Conservation (phyloP, 805 yeast species). For the Suhomyces xylopsoci region DNA sequence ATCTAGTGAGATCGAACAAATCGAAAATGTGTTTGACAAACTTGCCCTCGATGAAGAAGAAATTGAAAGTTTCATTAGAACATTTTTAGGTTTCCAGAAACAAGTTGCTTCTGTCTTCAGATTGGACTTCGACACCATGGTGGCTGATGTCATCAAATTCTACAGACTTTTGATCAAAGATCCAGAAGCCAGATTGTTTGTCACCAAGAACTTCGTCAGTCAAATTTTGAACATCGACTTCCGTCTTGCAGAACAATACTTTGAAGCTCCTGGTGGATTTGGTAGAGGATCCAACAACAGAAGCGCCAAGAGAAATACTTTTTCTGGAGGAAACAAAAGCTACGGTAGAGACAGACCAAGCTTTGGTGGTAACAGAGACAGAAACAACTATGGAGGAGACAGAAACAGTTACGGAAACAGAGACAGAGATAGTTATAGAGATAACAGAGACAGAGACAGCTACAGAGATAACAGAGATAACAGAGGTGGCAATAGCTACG, state of each 20-base stretch:
- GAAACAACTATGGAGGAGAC: conserved; percentile 4
- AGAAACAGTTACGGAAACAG: conserved; percentile 2
- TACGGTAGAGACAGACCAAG: background rate
- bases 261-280: conserved; percentile 28
- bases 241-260: conserved; percentile 13
- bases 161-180: conserved; percentile 19
- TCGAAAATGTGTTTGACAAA: conserved; percentile 19
- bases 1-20: conserved; percentile 38
- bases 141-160: conserved; percentile 30
- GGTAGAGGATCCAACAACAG: conserved; percentile 10
- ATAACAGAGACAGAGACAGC: background rate
- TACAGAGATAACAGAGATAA: background rate
- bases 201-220: conserved; percentile 6
- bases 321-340: conserved; percentile 8
- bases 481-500: background rate
- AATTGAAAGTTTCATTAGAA: conserved; percentile 21
- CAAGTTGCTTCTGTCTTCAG: conserved; percentile 21
- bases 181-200: conserved; percentile 15
- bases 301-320: conserved; percentile 7
- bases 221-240: conserved; percentile 6
- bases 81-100: conserved; percentile 28
- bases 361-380: conserved; percentile 10
- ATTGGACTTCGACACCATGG: conserved; percentile 20
- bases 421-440: background rate
- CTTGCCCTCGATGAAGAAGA: conserved; percentile 17